Evolutionary conservation across 331 rosid genomes (phyloP), one percentile per base, ranked within the genome.

Genomic region (Telfairia occidentalis): DNA sequence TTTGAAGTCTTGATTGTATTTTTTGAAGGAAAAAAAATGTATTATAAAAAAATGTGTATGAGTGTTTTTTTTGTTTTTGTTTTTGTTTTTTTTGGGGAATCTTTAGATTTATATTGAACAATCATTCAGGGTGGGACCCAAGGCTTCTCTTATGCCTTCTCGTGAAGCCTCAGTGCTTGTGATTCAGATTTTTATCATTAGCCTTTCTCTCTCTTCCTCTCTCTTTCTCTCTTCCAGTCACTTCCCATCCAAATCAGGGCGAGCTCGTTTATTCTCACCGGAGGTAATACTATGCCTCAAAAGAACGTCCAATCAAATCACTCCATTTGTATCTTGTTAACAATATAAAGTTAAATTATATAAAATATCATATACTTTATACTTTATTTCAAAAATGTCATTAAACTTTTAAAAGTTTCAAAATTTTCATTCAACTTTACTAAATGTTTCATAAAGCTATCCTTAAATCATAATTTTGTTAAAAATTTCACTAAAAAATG

Each of bases 121-220:
- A 69, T 69, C 74, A 69, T 69, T 69, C 74, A 69, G 9, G 2
- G 54, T 69, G 74, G 74, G 74, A 24, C 74, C 74, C 54, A 4
- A 16, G 23, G 29, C 2, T 26, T 69, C 15, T 26, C 8, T 69
- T 69, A 69, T 26, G 74, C 38, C 74, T 69, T 69, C 74, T 69
- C 74, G 74, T 69, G 74, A 69, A 43, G 23, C 13, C 74, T 69
- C 55, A 69, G 74, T 69, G 74, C 74, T 43, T 69, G 74, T 43
- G 74, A 69, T 69, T 69, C 74, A 69, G 74, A 69, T 24, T 69
- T 67, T 69, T 43, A 69, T 69, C 74, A 69, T 69, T 43, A 69
- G 52, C 34, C 73, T 55, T 9, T 35, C n/a, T 64, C 52, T 46
- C n/a, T 46, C 52, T 46, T 10, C 2, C 53, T 48, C 53, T 48